A percentile compares a stretch with the other conserved stretches of the same genome.
These are phyloP conservation scores for Nemania serpens DNA, from an alignment of 2,329 filamentous ascomycete species.

Conservation along the genomic window DNA sequence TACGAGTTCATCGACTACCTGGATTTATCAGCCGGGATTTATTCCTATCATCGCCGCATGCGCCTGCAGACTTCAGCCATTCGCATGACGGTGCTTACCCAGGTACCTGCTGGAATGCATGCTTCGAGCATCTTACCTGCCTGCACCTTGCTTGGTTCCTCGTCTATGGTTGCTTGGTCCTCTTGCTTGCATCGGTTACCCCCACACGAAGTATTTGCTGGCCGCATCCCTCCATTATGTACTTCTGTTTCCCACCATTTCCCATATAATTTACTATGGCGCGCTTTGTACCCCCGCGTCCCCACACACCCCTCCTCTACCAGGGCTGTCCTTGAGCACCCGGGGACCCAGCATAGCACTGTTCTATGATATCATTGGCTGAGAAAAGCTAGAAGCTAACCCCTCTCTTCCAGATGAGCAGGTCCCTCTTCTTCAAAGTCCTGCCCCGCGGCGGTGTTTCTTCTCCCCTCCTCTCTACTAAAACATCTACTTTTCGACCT, in stretches of 20 bases:
- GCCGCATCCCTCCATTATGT: constrained; percentile 14
- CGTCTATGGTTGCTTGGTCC: constrained; percentile 2
- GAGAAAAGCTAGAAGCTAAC: constrained; percentile 30
- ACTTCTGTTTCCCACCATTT: background rate
- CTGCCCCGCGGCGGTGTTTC: constrained; percentile 34
- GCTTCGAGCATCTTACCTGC: background rate
- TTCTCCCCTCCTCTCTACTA: constrained; percentile 38
- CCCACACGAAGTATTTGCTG: constrained; percentile 22
- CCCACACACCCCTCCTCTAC: constrained; percentile 27
- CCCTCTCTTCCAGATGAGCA: constrained; percentile 32
- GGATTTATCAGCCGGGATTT: background rate
- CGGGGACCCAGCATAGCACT: constrained; percentile 24
- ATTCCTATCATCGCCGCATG: background rate
- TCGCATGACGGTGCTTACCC: background rate
- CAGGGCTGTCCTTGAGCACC: constrained; percentile 10
- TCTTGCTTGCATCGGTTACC: constrained; percentile 8
- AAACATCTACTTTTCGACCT: constrained; percentile 43
- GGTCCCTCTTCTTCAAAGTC: constrained; percentile 32
- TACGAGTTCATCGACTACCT: background rate
- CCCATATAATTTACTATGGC: background rate
- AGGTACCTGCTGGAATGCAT: constrained; percentile 3
- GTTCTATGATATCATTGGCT: constrained; percentile 32
- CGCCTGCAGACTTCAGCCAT: background rate
- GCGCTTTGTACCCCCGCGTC: constrained; percentile 10
- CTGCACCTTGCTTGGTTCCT: constrained; percentile 2